These are phyloP conservation scores for Gentiana dahurica DNA, from an alignment of 257 asterid species.

Conservation along the genomic window DNA sequence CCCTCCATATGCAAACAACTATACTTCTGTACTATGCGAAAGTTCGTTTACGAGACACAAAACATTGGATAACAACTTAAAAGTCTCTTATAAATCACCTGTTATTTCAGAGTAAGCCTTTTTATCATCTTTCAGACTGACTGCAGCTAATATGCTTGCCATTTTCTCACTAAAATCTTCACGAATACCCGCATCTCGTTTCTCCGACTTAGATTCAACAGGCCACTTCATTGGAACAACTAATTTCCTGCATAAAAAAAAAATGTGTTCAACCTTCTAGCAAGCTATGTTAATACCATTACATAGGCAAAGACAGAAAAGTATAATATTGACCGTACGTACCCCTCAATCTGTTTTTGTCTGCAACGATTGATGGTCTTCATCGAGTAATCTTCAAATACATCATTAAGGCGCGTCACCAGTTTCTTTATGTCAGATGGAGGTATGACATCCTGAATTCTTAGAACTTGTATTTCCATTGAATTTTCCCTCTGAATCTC, in stretches of 20 bases:
- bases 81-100: too few relatives aligned
- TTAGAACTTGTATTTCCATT: conserved; percentile 23
- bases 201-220: conserved; percentile 1
- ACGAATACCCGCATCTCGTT: too few relatives aligned
- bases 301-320: too few relatives aligned
- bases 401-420: conserved; percentile 3
- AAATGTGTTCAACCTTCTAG: too few relatives aligned
- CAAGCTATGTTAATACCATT: too few relatives aligned
- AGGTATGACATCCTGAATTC: conserved; percentile 35
- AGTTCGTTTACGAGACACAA: too few relatives aligned
- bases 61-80: too few relatives aligned
- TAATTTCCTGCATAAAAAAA: conserved; percentile 13
- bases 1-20: too few relatives aligned
- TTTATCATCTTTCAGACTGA: not conserved
- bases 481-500: conserved; percentile 27
- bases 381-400: conserved; percentile 12
- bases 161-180: not conserved
- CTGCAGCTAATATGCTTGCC: not conserved
- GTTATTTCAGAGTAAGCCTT: not conserved
- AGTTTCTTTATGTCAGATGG: conserved; percentile 15
- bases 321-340: not conserved
- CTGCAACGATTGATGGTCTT: conserved; percentile 11
- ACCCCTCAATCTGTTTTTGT: conserved; percentile 17
- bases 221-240: conserved; percentile 19
- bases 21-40: too few relatives aligned